Evolutionary conservation across 768 basidiomycete genomes (phyloP).

Genomic region (Amanita pallidorosea): DNA sequence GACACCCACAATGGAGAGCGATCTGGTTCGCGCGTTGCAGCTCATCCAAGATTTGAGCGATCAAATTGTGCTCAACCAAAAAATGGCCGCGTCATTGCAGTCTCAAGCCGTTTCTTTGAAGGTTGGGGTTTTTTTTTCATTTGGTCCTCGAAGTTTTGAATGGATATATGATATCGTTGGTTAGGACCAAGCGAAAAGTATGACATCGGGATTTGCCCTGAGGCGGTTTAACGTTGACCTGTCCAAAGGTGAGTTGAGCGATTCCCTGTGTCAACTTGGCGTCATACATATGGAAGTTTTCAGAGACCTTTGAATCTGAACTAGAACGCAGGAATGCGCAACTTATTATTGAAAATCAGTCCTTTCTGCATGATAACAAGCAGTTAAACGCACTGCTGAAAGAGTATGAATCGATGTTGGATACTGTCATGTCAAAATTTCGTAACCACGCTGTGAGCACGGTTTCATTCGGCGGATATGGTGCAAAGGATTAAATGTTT

Average conservation of each 20-base stretch:
- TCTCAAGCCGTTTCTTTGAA: constrained; percentile 64
- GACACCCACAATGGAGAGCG: constrained; percentile 40
- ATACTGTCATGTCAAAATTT: constrained; percentile 96
- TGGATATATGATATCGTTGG: constrained; percentile 7
- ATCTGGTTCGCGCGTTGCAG: constrained; percentile 67
- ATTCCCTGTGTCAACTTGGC: constrained; percentile 4
- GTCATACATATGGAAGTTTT: constrained; percentile 26
- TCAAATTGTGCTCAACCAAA: constrained; percentile 75
- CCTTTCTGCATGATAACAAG: constrained; percentile 88
- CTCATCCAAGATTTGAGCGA: constrained; percentile 75
- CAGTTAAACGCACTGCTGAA: constrained; percentile 82
- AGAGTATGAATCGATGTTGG: constrained; percentile 91
- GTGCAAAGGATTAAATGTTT: constrained; percentile 6
- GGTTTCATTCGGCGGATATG: neutral
- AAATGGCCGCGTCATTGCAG: constrained; percentile 57
- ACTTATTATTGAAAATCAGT: constrained; percentile 89
- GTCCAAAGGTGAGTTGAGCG: constrained; percentile 49
- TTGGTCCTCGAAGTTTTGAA: constrained; percentile 7
- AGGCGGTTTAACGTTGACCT: constrained; percentile 84
- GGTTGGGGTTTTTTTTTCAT: constrained; percentile 26
- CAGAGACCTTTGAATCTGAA: constrained; percentile 90
- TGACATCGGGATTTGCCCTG: constrained; percentile 65
- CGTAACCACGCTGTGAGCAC: constrained; percentile 75
- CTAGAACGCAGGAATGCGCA: constrained; percentile 85
- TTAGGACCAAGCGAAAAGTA: constrained; percentile 70